Evolutionary conservation across 2,329 filamentous ascomycete genomes (phyloP).

Genomic region (Helotiales sp.): DNA sequence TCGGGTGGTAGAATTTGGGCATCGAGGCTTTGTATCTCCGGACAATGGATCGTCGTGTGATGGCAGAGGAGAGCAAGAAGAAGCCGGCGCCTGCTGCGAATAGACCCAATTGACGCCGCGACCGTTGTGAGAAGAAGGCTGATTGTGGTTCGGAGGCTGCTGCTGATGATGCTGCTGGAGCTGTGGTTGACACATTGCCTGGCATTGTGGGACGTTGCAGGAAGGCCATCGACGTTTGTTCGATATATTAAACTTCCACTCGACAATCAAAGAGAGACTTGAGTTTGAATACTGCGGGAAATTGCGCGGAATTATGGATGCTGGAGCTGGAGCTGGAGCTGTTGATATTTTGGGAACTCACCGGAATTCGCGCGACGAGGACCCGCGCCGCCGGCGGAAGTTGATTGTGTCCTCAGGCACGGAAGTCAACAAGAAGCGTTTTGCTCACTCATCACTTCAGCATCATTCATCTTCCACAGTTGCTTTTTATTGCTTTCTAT

Average conservation of each 20-base stretch:
- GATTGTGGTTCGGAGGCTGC: slow-evolving; percentile 29
- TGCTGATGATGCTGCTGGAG: slow-evolving; percentile 18
- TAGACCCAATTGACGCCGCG: slow-evolving; percentile 65
- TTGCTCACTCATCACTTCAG: too few species aligned
- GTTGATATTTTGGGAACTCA: background rate
- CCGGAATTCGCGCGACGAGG: background rate
- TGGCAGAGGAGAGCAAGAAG: slow-evolving; percentile 70
- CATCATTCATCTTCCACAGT: too few species aligned
- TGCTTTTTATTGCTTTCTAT: too few species aligned
- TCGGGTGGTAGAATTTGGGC: slow-evolving; percentile 75
- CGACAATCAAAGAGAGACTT: background rate
- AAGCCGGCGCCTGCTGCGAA: slow-evolving; percentile 79
- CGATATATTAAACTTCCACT: background rate
- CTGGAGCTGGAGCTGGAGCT: background rate
- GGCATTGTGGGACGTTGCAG: slow-evolving; percentile 32
- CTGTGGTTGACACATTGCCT: slow-evolving; percentile 17
- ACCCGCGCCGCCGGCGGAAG: background rate
- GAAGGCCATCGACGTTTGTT: slow-evolving; percentile 31
- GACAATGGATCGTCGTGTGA: slow-evolving; percentile 73
- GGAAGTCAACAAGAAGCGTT: background rate
- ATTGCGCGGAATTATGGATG: background rate
- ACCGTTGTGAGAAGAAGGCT: slow-evolving; percentile 41
- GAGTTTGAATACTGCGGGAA: background rate
- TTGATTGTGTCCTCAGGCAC: slow-evolving; percentile 1
- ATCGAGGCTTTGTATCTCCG: slow-evolving; percentile 64